Evolutionary conservation across 179 eudicot species (phyloP), one percentile per base, ranked within the genome.

Genomic region (Silene noctiflora): DNA sequence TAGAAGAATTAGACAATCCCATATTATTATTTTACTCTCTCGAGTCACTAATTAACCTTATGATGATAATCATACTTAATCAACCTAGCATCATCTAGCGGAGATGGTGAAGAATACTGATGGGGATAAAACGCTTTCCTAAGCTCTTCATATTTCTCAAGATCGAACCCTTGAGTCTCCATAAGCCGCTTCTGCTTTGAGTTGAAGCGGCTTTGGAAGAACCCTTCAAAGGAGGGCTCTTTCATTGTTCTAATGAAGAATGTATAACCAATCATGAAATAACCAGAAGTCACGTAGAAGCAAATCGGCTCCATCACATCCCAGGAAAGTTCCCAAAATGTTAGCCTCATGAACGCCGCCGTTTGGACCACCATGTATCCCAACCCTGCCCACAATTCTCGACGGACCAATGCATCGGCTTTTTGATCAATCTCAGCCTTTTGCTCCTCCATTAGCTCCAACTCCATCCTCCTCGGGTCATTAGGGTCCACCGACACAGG

Each of bases 221-320:
- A 91, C 8, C 97, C 99, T 76, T 91, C 99, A 33, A 91, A 95
- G 3, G 95, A 88, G 63, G 99, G 99, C 80, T 95, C 99, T 68
- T 78, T 93, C 6, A 96, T 81, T 3, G 99, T 95, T 69, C 93
- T 84, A 0, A 95, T 85, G 85, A 95, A 95, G 83, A 93, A 95
- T 0, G 89, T 81, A 33, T 95, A 95, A 3, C 97, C 95, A 24
- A 84, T 89, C 98, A 93, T 89, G 87, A 88, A 93, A 80, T 95
- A 90, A 6, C 84, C 59, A 0, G 99, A 95, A 0, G 99, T 91
- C 31, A 95, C 93, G 56, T 88, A 95, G 76, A 93, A 93, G 86
- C 99, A 95, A 74, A 95, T 91, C 4, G 99, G 99, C 72, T 95
- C 99, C 99, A 95, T 95, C 3, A 95, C 99, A 81, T 95, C 99